phyloP scores from a whole-genome alignment of 371 early-diverging fungal genomes.

The Mucor saturninus region DNA sequence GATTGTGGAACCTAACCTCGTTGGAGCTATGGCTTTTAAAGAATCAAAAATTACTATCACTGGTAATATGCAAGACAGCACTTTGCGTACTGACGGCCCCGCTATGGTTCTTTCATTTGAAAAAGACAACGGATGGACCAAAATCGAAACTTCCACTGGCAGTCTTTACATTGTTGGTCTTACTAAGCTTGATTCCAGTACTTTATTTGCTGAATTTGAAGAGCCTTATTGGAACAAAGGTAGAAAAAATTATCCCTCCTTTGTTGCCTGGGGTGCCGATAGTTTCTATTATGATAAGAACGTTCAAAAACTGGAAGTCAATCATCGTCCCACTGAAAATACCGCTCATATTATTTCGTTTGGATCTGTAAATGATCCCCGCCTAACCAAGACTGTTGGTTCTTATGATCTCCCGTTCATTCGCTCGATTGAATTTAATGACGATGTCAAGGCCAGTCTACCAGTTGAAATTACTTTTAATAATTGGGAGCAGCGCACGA shows the following conservation, averaged over 20 bases:
- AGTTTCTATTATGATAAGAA: slow-evolving; percentile 41
- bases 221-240: slow-evolving; percentile 56
- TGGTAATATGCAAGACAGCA: slow-evolving; percentile 50
- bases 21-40: slow-evolving; percentile 66
- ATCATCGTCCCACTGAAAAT: slow-evolving; percentile 32
- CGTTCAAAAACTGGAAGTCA: slow-evolving; percentile 30
- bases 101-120: slow-evolving; percentile 55
- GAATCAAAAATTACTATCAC: slow-evolving; percentile 48
- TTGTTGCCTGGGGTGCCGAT: slow-evolving; percentile 59
- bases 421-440: slow-evolving; percentile 22
- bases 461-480: slow-evolving; percentile 29
- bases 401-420: slow-evolving; percentile 35
- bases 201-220: slow-evolving; percentile 63
- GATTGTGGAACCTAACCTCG: slow-evolving; percentile 66
- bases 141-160: slow-evolving; percentile 38
- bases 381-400: slow-evolving; percentile 6
- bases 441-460: slow-evolving; percentile 12
- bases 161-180: slow-evolving; percentile 54
- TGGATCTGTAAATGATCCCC: slow-evolving; percentile 14
- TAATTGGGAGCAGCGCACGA: slow-evolving; percentile 40
- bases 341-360: slow-evolving; percentile 41
- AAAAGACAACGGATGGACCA: slow-evolving; percentile 55
- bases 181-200: slow-evolving; percentile 48
- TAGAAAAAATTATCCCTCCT: slow-evolving; percentile 27
- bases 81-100: slow-evolving; percentile 38